Evolutionary conservation across 1,284 basidiomycete genomes (phyloP).

Genomic region (Exobasidium rhododendri): DNA sequence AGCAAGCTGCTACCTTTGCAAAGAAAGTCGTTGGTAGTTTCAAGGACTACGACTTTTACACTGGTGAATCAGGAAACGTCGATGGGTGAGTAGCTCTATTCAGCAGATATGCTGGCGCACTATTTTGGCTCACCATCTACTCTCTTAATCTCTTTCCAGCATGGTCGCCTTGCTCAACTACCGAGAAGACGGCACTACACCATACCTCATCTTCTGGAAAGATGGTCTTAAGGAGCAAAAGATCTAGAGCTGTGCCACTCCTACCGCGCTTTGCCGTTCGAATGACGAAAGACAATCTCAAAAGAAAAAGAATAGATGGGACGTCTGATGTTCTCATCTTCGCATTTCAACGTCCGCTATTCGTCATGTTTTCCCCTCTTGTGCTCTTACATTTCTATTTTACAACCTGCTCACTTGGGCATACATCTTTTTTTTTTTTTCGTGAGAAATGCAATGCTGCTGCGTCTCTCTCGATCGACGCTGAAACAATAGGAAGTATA

Average conservation of each 20-base stretch:
- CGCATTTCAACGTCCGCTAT: no score
- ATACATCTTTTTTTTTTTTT: no score
- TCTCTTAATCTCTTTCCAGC: neutral
- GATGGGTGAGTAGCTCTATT: conserved; percentile 43
- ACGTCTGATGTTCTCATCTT: no score
- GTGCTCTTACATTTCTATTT: no score
- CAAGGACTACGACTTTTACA: conserved; percentile 85
- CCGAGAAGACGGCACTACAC: conserved; percentile 64
- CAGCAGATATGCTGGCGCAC: neutral
- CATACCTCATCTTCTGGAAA: conserved; percentile 62
- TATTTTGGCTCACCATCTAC: neutral
- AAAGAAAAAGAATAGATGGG: no score
- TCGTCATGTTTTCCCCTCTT: no score
- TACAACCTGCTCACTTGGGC: no score
- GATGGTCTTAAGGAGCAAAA: conserved; percentile 53
- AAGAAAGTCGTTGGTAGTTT: conserved; percentile 80
- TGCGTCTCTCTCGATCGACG: no score
- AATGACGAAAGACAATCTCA: no score
- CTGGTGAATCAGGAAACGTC: conserved; percentile 66
- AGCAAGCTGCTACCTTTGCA: conserved; percentile 63
- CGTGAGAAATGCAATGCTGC: no score
- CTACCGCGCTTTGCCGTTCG: no score
- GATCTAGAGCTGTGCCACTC: conserved; percentile 44
- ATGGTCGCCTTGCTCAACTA: conserved; percentile 57
- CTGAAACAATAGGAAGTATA: no score